Evolutionary conservation across 352 stramenopile species (phyloP).

Genomic region (Phytophthora palmivora): DNA sequence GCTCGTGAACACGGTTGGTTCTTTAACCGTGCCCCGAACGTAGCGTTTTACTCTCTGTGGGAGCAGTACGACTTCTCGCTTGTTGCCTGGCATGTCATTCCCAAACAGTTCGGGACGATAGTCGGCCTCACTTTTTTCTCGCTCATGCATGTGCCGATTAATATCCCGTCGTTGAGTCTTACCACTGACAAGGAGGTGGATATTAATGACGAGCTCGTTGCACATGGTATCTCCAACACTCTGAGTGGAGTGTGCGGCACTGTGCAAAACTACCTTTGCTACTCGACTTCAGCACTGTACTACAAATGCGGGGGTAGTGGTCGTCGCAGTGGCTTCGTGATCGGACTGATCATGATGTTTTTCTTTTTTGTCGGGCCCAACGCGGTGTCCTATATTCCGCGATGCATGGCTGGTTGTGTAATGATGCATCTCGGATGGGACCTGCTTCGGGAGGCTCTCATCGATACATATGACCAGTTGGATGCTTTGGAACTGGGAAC

Average conservation of each 20-base stretch:
- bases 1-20: constrained; percentile 79
- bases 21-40: constrained; percentile 69
- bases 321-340: constrained; percentile 66
- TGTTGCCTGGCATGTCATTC: constrained; percentile 76
- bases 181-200: constrained; percentile 89
- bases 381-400: constrained; percentile 88
- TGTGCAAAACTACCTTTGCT: constrained; percentile 93
- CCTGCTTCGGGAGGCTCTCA: constrained; percentile 89
- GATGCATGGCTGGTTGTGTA: constrained; percentile 93
- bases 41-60: constrained; percentile 80
- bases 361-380: constrained; percentile 92
- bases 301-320: constrained; percentile 89
- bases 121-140: constrained; percentile 92
- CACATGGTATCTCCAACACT: constrained; percentile 93
- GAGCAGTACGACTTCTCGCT: constrained; percentile 75
- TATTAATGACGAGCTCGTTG: constrained; percentile 94
- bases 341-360: constrained; percentile 73
- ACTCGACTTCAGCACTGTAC: constrained; percentile 88
- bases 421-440: constrained; percentile 93
- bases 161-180: constrained; percentile 92
- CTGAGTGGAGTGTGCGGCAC: constrained; percentile 87
- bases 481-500: constrained; percentile 91
- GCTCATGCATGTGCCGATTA: constrained; percentile 96
- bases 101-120: constrained; percentile 80
- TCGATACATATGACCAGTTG: constrained; percentile 89